These are phyloP conservation scores for Alloascoidea hylecoeti DNA, from an alignment of 805 yeast species.

Conservation along the genomic window DNA sequence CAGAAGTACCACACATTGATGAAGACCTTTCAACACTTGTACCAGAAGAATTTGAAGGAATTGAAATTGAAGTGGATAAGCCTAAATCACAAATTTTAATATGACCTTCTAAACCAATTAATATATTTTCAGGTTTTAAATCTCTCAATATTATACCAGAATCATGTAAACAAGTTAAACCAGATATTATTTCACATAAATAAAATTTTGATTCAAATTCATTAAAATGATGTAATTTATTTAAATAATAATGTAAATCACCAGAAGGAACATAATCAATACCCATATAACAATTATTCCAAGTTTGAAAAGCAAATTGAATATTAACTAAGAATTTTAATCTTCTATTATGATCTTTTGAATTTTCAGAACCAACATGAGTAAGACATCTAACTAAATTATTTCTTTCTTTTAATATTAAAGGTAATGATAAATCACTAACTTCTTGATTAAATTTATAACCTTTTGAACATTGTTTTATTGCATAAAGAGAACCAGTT, in stretches of 20 bases:
- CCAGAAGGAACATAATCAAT: constrained; percentile 16
- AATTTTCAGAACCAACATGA: constrained; percentile 8
- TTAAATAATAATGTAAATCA: constrained; percentile 14
- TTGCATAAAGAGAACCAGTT: neutral
- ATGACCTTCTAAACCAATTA: constrained; percentile 50
- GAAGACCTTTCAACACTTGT: constrained; percentile 4
- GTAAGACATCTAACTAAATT: constrained; percentile 10
- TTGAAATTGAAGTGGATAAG: constrained; percentile 34
- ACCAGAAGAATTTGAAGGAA: constrained; percentile 12
- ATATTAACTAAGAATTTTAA: constrained; percentile 14
- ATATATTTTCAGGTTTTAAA: constrained; percentile 20
- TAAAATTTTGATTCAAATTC: constrained; percentile 13
- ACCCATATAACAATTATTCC: constrained; percentile 11
- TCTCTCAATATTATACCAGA: constrained; percentile 9
- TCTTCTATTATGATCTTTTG: no score
- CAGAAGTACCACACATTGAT: constrained; percentile 31
- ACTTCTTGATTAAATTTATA: neutral
- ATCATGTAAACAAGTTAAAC: constrained; percentile 11
- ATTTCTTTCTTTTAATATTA: constrained; percentile 9
- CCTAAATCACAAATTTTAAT: constrained; percentile 59
- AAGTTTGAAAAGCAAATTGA: constrained; percentile 15
- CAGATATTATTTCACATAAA: constrained; percentile 15
- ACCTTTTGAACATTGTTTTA: neutral
- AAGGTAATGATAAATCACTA: neutral
- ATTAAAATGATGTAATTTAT: constrained; percentile 8